phyloP scores from a whole-genome alignment of 495 filamentous ascomycete genomes.

The Penicillium parvum region DNA sequence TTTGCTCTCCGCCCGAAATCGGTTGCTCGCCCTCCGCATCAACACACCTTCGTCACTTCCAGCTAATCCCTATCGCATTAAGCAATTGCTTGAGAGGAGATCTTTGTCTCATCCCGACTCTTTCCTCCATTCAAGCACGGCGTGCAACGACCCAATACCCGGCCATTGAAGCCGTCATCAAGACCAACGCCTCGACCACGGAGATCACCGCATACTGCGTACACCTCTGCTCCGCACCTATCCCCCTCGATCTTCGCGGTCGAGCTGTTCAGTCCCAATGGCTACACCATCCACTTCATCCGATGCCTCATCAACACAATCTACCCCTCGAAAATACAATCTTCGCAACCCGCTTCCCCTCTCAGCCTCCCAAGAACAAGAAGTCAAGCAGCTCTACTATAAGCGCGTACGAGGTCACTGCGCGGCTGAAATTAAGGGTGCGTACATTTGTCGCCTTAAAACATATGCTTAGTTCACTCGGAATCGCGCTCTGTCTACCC shows the following conservation, averaged over 20 bases:
- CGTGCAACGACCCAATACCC: neutral
- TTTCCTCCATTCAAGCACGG: neutral
- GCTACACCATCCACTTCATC: constrained; percentile 21
- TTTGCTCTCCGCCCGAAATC: constrained; percentile 25
- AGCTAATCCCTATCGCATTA: neutral
- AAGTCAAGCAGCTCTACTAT: constrained; percentile 87
- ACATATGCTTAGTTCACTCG: no score
- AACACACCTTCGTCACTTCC: constrained; percentile 16
- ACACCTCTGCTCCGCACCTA: constrained; percentile 8
- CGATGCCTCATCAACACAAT: constrained; percentile 15
- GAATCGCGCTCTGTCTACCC: neutral
- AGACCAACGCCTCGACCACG: constrained; percentile 1
- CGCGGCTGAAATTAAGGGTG: constrained; percentile 82
- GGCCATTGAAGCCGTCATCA: neutral
- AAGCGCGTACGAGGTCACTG: constrained; percentile 76
- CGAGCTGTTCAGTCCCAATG: constrained; percentile 20
- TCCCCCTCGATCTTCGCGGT: constrained; percentile 16
- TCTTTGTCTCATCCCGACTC: neutral
- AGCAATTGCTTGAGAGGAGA: constrained; percentile 1
- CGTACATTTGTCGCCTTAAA: no score
- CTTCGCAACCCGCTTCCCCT: constrained; percentile 83
- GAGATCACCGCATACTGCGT: constrained; percentile 4
- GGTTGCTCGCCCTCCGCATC: constrained; percentile 28
- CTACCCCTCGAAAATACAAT: constrained; percentile 31
- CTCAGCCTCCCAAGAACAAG: constrained; percentile 82